Evolutionary conservation across 129 eudicot genomes (phyloP).

Genomic region (Erigeron canadensis): DNA sequence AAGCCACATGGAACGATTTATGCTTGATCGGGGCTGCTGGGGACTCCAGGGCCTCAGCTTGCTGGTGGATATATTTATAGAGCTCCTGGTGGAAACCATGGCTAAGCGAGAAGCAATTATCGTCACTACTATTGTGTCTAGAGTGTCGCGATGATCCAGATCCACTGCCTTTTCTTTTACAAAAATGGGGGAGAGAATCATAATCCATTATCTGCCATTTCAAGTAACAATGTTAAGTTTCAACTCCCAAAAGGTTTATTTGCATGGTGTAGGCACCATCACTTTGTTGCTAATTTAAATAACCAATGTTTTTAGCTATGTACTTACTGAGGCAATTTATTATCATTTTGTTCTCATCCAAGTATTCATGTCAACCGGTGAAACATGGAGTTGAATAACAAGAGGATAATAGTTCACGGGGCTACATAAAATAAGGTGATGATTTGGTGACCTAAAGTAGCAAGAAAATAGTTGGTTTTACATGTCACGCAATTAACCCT

Average conservation of each 20-base stretch:
- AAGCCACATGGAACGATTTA: constrained; percentile 74
- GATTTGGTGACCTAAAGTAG: too few species aligned
- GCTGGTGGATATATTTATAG: constrained; percentile 61
- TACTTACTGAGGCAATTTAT: too few species aligned
- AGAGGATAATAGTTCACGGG: too few species aligned
- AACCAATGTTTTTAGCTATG: too few species aligned
- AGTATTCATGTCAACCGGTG: too few species aligned
- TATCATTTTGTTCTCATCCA: too few species aligned
- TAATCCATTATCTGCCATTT: constrained; percentile 90
- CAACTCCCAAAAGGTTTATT: neutral
- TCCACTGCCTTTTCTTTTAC: constrained; percentile 75
- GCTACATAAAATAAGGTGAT: too few species aligned
- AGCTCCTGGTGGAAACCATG: constrained; percentile 76
- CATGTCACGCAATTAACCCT: neutral
- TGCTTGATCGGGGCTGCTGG: constrained; percentile 39
- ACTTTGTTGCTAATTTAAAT: neutral
- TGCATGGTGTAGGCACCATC: neutral
- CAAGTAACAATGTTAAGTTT: constrained; percentile 2
- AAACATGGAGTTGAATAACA: too few species aligned
- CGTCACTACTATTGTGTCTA: constrained; percentile 39
- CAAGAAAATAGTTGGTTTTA: too few species aligned
- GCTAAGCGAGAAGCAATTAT: constrained; percentile 74
- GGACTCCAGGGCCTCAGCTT: constrained; percentile 42
- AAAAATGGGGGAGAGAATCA: constrained; percentile 89
- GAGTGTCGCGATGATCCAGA: constrained; percentile 53